Evolutionary conservation across 768 basidiomycete species (phyloP).

Genomic region (Kwoniella sp.): DNA sequence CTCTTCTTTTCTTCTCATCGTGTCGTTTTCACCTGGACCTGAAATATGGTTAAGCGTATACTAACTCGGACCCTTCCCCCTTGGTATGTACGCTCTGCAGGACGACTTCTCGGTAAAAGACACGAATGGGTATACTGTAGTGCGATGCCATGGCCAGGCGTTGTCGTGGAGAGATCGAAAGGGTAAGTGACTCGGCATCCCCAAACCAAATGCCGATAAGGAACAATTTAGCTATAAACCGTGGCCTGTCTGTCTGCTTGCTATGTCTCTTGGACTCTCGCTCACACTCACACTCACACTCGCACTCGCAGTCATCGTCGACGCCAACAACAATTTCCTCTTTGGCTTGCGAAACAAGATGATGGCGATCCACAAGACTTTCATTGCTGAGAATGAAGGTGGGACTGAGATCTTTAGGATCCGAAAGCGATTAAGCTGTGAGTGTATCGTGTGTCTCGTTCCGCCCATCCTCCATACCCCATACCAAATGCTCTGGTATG

Average conservation of each 20-base stretch:
- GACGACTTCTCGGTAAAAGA: conserved; percentile 54
- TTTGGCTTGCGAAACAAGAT: conserved; percentile 50
- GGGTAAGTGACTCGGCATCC: conserved; percentile 36
- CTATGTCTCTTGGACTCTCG: too few relatives aligned
- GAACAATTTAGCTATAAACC: too few relatives aligned
- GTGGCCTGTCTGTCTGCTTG: too few relatives aligned
- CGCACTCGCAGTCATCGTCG: conserved; percentile 46
- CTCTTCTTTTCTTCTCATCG: too few relatives aligned
- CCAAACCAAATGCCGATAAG: too few relatives aligned
- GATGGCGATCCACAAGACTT: conserved; percentile 43
- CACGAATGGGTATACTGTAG: conserved; percentile 38
- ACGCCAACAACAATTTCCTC: conserved; percentile 43
- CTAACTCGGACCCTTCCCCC: too few relatives aligned
- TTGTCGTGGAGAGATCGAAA: conserved; percentile 51
- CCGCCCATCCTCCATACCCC: too few relatives aligned
- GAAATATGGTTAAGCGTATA: too few relatives aligned
- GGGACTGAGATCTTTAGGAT: conserved; percentile 45
- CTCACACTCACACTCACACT: too few relatives aligned
- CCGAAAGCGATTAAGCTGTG: conserved; percentile 35
- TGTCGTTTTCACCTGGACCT: too few relatives aligned
- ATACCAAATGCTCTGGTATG: too few relatives aligned
- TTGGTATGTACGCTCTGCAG: conserved; percentile 8
- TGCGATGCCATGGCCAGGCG: conserved; percentile 45
- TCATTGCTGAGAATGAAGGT: conserved; percentile 35
- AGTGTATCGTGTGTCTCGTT: conserved; percentile 7